Evolutionary conservation across 305 asterid species (phyloP).

Genomic region (Euphrasia arctica): DNA sequence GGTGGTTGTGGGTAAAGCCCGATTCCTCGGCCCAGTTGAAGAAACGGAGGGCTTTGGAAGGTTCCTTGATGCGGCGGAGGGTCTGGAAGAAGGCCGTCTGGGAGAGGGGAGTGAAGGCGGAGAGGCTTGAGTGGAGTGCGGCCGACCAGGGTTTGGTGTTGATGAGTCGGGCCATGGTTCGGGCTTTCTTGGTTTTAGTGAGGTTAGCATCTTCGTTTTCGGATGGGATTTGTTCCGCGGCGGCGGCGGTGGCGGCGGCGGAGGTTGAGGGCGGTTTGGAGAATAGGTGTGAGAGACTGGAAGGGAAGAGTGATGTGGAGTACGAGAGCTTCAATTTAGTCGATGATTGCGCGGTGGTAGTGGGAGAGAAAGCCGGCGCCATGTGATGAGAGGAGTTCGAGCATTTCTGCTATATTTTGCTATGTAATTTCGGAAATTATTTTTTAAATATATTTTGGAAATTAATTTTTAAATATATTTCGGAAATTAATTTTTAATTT

Average conservation of each 20-base stretch:
- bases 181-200: slow-evolving; percentile 49
- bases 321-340: slow-evolving; percentile 20
- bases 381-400: slow-evolving; percentile 1
- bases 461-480: not conserved
- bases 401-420: slow-evolving; percentile 9
- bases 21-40: slow-evolving; percentile 63
- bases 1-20: slow-evolving; percentile 57
- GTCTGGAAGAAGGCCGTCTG: slow-evolving; percentile 69
- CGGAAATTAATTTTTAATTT: not conserved
- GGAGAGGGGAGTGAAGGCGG: slow-evolving; percentile 55
- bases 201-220: slow-evolving; percentile 23
- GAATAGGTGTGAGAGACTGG: slow-evolving; percentile 34
- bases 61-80: slow-evolving; percentile 60
- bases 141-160: slow-evolving; percentile 69
- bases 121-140: slow-evolving; percentile 50
- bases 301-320: slow-evolving; percentile 42
- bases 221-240: slow-evolving; percentile 9
- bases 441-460: not conserved
- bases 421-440: not conserved
- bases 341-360: slow-evolving; percentile 26
- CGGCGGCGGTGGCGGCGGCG: slow-evolving; percentile 23
- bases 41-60: slow-evolving; percentile 61
- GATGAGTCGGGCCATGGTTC: slow-evolving; percentile 51
- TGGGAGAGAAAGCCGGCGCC: slow-evolving; percentile 13
- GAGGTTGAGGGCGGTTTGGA: slow-evolving; percentile 30